phyloP scores from a whole-genome alignment of 306 rosid genomes.

The Dryas drummondii region DNA sequence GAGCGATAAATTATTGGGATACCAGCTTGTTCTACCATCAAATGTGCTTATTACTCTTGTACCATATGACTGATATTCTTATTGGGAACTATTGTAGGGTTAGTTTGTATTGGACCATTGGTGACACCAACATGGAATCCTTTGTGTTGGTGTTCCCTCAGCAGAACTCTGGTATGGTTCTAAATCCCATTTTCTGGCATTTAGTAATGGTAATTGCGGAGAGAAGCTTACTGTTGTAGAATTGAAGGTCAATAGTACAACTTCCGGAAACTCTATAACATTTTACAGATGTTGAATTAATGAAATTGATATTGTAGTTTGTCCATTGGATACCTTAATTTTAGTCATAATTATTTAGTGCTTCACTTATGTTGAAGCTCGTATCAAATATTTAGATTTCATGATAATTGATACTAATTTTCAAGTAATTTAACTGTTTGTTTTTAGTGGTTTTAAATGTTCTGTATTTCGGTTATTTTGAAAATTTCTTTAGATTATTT shows the following conservation, averaged over 20 bases:
- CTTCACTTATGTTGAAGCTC: constrained; percentile 11
- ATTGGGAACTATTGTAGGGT: constrained; percentile 91
- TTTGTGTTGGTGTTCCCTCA: constrained; percentile 93
- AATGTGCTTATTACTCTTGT: constrained; percentile 48
- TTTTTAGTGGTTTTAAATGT: neutral
- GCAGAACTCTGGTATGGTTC: constrained; percentile 92
- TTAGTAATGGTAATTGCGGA: constrained; percentile 43
- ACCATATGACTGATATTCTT: constrained; percentile 71
- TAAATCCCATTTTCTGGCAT: constrained; percentile 67
- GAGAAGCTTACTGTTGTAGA: constrained; percentile 45
- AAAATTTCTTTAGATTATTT: neutral
- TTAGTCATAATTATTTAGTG: neutral
- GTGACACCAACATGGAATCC: constrained; percentile 88
- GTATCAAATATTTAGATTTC: neutral
- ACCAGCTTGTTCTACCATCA: constrained; percentile 54
- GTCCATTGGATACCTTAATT: neutral
- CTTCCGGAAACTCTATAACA: neutral
- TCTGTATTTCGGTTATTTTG: neutral
- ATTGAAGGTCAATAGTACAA: constrained; percentile 26
- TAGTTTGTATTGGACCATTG: constrained; percentile 77
- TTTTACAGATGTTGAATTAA: neutral
- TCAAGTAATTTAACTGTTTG: neutral
- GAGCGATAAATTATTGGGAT: constrained; percentile 47
- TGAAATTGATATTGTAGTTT: neutral
- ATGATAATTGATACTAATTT: neutral